Base-by-base conservation (phyloP, 108 stramenopile genomes). In the Mediolabrus comicus region DNA sequence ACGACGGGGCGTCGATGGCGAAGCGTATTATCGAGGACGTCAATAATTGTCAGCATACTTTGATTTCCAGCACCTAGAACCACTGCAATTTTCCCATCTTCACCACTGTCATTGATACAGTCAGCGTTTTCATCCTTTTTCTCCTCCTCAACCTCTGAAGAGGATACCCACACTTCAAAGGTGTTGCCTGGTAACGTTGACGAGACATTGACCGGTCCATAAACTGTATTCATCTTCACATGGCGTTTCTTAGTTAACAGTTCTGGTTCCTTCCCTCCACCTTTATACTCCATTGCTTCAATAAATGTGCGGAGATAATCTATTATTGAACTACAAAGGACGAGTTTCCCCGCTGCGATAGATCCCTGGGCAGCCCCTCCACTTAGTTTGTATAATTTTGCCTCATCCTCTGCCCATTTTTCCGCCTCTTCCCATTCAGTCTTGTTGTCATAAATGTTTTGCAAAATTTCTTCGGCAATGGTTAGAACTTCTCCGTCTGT, bases 11-110 rank as follows among this genome's bases (percentile, higher is more conserved):
- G 30, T 0, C 34, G 32, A 19, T 67, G 19, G 25, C 56, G 55
- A 13, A 73, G 39, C 0, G 34, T 26, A 29, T 59, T 58, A 17
- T 73, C 56, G 3, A 73, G 65, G 0, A 54, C 54, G 35, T 73
- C 72, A 28, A 67, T 53, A 5, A 67, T 19, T 17, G 72, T 27
- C 7, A 67, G 56, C n/a, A 67, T 24, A 24, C 16, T 54, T 27
- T 73, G 66, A 16, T 73, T 73, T n/a, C 72, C 72, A 28, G 72
- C 72, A 33, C 66, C 54, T 1, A 73, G 72, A 13, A 73, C 65
- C 1, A 73, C 66, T 1, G 33, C 56, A 28, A 67, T 28, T 26
- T 58, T 9, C 4, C 24, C 27, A 14, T 3, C 19, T 19, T 19
- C 43, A 46, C 4, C 8, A 6, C 0, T 36, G 22, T 35, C 33